These are phyloP conservation scores for Auricularia heimuer DNA, from an alignment of 768 basidiomycete genomes.

Conservation along the genomic window DNA sequence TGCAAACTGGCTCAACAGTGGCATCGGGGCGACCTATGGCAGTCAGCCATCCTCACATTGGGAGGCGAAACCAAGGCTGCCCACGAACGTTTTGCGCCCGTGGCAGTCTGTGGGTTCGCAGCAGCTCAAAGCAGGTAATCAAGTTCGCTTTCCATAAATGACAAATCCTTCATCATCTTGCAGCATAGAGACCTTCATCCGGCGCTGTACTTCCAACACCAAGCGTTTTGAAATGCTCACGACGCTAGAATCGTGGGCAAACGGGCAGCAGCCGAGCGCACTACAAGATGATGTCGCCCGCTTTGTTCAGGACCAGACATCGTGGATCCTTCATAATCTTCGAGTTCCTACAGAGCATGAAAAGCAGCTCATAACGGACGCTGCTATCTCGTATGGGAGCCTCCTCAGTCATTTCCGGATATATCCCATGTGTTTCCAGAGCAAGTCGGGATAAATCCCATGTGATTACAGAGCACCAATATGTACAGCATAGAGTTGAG, in stretches of 20 bases:
- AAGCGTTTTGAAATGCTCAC: not conserved
- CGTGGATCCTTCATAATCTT: not conserved
- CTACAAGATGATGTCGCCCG: not conserved
- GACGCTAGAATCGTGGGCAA: not conserved
- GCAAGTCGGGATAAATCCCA: too few species aligned
- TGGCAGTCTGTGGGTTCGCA: not conserved
- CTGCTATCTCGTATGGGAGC: not conserved
- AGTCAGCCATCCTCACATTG: not conserved
- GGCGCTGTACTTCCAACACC: not conserved
- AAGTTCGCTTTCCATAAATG: too few species aligned
- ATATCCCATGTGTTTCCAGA: too few species aligned
- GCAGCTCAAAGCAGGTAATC: too few species aligned
- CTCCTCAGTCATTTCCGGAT: too few species aligned
- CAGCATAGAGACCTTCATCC: not conserved
- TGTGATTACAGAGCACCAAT: too few species aligned
- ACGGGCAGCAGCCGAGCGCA: not conserved
- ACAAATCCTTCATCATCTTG: too few species aligned
- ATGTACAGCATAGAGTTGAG: too few species aligned
- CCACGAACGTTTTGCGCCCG: not conserved
- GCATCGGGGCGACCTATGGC: not conserved
- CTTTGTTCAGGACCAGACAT: not conserved
- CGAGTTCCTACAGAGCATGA: not conserved
- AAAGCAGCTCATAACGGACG: not conserved
- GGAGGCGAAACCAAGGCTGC: not conserved
- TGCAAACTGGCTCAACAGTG: not conserved